These are phyloP conservation scores for Draba incana DNA, from an alignment of 345 rosid species.

Conservation along the genomic window DNA sequence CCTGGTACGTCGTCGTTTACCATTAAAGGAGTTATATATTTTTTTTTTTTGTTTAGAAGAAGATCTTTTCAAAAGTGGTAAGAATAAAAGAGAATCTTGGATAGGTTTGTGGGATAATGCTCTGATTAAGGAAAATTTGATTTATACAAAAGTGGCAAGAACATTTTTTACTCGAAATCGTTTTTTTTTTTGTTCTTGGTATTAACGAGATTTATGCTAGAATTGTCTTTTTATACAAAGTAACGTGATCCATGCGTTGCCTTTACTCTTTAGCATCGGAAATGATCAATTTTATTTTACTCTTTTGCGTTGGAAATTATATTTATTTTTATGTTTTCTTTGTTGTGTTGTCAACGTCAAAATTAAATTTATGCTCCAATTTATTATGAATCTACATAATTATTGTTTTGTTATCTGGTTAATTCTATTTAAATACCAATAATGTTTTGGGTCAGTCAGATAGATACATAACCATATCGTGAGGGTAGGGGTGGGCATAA, in stretches of 20 bases:
- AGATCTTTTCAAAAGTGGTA: conserved; percentile 4
- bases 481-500: too few relatives aligned
- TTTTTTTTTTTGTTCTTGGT: neutral
- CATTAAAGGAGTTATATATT: too few relatives aligned
- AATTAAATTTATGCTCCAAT: neutral
- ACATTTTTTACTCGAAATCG: neutral
- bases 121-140: neutral
- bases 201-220: neutral
- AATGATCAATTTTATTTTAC: neutral
- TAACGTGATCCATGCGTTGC: conserved; percentile 26
- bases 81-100: conserved; percentile 7
- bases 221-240: neutral
- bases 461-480: neutral
- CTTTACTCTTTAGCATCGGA: conserved; percentile 17
- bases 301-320: too few relatives aligned
- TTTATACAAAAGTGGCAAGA: neutral
- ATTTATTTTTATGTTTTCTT: neutral
- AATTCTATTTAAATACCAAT: neutral
- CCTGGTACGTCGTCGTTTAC: conserved; percentile 55
- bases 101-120: conserved; percentile 20
- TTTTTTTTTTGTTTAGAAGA: neutral
- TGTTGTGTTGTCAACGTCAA: conserved; percentile 17
- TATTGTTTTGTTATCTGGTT: neutral
- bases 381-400: neutral
- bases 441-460: neutral